Base-by-base conservation (phyloP, 1,284 basidiomycete species). In the Leccinum proximum region DNA sequence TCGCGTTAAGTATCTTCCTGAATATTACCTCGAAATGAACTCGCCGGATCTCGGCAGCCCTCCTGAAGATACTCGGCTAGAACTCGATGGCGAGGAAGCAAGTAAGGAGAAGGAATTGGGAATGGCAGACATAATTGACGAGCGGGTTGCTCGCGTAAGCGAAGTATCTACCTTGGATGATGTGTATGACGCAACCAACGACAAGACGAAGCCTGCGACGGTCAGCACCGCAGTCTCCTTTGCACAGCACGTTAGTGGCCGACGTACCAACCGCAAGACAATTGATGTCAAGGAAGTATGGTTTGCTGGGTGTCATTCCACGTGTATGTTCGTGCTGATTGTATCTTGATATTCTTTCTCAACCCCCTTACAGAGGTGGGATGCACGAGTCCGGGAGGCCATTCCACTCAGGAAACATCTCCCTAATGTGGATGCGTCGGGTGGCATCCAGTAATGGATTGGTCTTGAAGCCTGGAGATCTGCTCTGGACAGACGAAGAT, bases 1-100 rank as follows among this genome's bases (percentile, higher is more conserved):
- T 40, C 75, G 78, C 2, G 77, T 76, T 33, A 77, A 77, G 60
- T 79, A 77, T 64, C 70, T 75, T 58, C 76, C 78, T 1, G 79
- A 79, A 61, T 74, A 75, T 40, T 68, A 66, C 45, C 67, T 60
- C 10, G 67, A 68, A 50, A 68, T 66, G 67, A 68, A 66, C 30
- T 63, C 67, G 2, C 66, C 66, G 4, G 66, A 67, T n/a, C 66
- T 67, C 10, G 53, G 45, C 7, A 59, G 7, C 10, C 38, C 59
- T 26, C 59, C 59, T 1, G 53, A 50, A 18, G 14, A 35, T 54
- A 18, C 54, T 4, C 33, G 9, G 5, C 30, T 11, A 38, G 50
- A 45, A 4, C 53, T 9, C 38, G 10, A 7, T n/a, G 45, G 18
- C 18, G 16, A 18, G 30, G 58, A 40, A 14, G 13, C 40, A 38